Base-by-base conservation (phyloP, 768 basidiomycete genomes). In the Exidia glandulosa region DNA sequence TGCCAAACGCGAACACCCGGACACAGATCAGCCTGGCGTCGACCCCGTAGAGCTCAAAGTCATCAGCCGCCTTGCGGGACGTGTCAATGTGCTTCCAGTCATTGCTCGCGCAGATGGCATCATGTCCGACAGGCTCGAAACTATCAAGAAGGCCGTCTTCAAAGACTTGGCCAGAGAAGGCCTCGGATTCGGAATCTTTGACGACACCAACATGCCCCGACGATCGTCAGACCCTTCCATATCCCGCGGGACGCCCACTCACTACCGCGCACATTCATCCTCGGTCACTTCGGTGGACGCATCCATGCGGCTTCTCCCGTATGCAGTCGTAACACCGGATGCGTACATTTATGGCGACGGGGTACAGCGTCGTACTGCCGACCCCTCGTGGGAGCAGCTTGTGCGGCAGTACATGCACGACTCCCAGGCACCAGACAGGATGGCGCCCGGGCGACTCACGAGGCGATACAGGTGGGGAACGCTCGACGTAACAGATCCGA, bases 171-270 rank as follows among this genome's bases (percentile, higher is more conserved):
- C 88, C 41, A 85, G 87, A 64, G 86, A 87, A 55, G 90, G 89
- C 61, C 90, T 91, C 69, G 89, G 88, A 61, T 91, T 91, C 72
- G 89, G 90, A 66, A 90, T 93, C 64, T 92, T 93, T 74, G 90
- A 91, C 77, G 25, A 69, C 68, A 5, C 16, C 31, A 33, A 56
- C 54, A 27, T 56, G 5, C 14, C 32, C 23, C 54, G 9, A 19
- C 13, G 14, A 5, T 16, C 16, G n/a, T 16, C 29, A 9, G 30
- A 56, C 56, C 56, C 23, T 30, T 7, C 9, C 29, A 33, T n/a
- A 14, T 4, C 31, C 31, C 25, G 56, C 56, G 32, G 10, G 78
- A 80, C 63, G 71, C 81, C 47, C 76, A 84, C 60, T 76, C 83
- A 55, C 75, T 82, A 62, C 70, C 85, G 66, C 82, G 85, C 13